Evolutionary conservation across 164 flowering plant genomes (phyloP), one percentile per base, ranked within the genome.

Genomic region (Cinnamomum chago): DNA sequence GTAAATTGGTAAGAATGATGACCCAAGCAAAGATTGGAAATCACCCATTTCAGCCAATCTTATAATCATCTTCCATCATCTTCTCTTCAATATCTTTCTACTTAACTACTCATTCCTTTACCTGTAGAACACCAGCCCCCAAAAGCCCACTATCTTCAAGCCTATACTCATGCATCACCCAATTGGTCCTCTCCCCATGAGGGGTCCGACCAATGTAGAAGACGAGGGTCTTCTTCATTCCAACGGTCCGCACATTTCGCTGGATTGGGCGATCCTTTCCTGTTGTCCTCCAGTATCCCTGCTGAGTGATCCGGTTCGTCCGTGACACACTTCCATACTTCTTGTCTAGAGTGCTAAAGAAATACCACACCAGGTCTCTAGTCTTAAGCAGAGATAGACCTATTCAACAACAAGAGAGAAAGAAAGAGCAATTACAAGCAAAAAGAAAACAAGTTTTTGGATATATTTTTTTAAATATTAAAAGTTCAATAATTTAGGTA

Each of bases 201-300:
- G 95, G 98, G 20, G 95, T 92, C 10, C 95, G 83, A 0, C 97
- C 97, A 5, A 60, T 68, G 55, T 92, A 90, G 70, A 78, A 93
- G 35, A 93, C 98, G 10, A 92, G 90, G 1, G 94, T 88, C 81
- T 86, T 90, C 81, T 87, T 93, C 94, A 87, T 86, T 24, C 98
- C 97, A 33, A 92, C 86, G 11, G 64, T 69, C 18, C 73, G 70
- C 1, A 70, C 24, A 5, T 77, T 74, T 12, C 80, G 82, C 7
- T 52, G 73, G 20, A 90, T 79, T 4, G 82, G n/a, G 18, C 93
- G 81, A 35, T 93, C 97, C 77, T 87, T 89, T 33, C 98, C 98
- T 0, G 95, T 92, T 0, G 98, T 83, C 82, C 90, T 93, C 98
- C 98, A 93, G 74, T 90, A 93, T 23, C 98, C 98, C 40, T 77